phyloP scores from a whole-genome alignment of 2,329 filamentous ascomycete genomes.

The Cordyceps farinosa region DNA sequence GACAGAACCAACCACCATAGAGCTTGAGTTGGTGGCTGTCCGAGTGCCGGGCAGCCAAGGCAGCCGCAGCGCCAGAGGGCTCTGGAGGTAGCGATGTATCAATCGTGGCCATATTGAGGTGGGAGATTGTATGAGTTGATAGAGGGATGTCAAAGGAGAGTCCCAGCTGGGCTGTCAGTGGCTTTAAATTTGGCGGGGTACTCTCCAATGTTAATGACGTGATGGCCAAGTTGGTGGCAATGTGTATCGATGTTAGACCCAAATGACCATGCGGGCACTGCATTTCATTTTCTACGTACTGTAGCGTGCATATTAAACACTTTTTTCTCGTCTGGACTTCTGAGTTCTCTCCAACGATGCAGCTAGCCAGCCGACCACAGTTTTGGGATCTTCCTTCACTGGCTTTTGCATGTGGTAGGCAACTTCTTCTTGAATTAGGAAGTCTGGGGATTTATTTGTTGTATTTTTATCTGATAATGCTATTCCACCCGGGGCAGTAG shows the following conservation, averaged over 20 bases:
- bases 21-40: slow-evolving; percentile 56
- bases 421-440: no score
- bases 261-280: background rate
- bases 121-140: background rate
- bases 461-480: background rate
- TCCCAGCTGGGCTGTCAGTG: background rate
- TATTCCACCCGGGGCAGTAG: background rate
- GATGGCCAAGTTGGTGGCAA: background rate
- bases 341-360: background rate
- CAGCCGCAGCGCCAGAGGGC: slow-evolving; percentile 48
- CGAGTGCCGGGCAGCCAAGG: slow-evolving; percentile 44
- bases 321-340: no score
- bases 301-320: no score
- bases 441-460: no score
- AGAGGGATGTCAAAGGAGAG: background rate
- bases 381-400: background rate
- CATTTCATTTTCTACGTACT: background rate
- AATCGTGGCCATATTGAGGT: slow-evolving; percentile 38
- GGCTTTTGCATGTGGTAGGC: background rate
- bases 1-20: slow-evolving; percentile 74
- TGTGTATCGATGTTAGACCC: background rate
- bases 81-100: slow-evolving; percentile 47
- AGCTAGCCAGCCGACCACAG: background rate
- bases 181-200: background rate
- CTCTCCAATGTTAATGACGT: background rate